Base-by-base conservation (phyloP, 139 green algal species). In the Chloropicon primus region DNA sequence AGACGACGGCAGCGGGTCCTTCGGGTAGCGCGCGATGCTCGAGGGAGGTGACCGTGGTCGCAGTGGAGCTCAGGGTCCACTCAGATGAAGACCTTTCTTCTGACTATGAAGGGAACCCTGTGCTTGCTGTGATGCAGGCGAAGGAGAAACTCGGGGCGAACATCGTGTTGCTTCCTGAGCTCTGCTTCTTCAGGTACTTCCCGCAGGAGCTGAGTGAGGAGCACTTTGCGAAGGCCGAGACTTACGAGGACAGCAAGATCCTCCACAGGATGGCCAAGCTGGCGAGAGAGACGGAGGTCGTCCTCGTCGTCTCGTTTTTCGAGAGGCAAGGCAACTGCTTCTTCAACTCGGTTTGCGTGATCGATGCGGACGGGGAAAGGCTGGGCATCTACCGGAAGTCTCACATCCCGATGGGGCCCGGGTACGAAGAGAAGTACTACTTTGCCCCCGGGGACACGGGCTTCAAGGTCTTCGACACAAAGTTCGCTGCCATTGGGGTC, bases 381-480 rank as follows among this genome's bases (percentile, higher is more conserved):
- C 79, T 88, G 54, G 87, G 85, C 0, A 74, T 83, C 41, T 93
- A 93, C 82, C 86, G 89, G 71, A 93, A 93, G 81, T 83, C 77
- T 0, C 89, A 93, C 83, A 93, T 93, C 2, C 89, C 89, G 22
- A 85, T 91, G 26, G 89, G 89, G 0, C 85, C 86, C 10, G 89
- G 88, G 76, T 85, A 85, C 26, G 75, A 87, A 77, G 88, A 93
- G 77, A 93, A 93, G 81, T 93, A 89, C 54, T 93, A 93, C 79
- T 93, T 93, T 79, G 85, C 2, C 54, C 88, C 88, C 0, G 89
- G 89, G 0, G 89, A 93, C 84, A 93, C 88, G 5, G 89, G 89
- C 2, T 91, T 93, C 84, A 80, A 84, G 28, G 83, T 87, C 1
- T 89, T 84, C 10, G 62, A 90, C 25, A 93, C 89, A 1, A 74